phyloP scores from a whole-genome alignment of 2,329 filamentous ascomycete genomes.

The Apiospora phragmitis region DNA sequence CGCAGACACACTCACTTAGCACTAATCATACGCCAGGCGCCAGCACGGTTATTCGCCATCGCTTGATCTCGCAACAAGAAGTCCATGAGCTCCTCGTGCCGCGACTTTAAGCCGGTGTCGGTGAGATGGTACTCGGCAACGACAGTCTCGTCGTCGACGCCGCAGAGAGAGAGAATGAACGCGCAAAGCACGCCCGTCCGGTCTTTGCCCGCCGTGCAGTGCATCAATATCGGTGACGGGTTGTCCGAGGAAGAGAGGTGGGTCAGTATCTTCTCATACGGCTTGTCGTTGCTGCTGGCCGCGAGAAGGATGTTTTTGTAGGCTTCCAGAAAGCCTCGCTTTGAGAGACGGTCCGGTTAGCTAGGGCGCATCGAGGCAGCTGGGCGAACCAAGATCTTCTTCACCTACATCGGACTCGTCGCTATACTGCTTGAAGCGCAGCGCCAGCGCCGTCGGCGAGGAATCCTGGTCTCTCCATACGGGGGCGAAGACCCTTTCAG shows the following conservation, averaged over 20 bases:
- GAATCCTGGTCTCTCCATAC: constrained; percentile 62
- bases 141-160: constrained; percentile 49
- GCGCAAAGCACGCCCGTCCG: constrained; percentile 66
- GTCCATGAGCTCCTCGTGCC: constrained; percentile 36
- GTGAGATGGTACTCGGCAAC: constrained; percentile 66
- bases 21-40: constrained; percentile 47
- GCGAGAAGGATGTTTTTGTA: constrained; percentile 20
- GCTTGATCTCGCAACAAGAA: constrained; percentile 51
- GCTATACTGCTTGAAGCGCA: constrained; percentile 57
- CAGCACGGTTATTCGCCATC: constrained; percentile 45
- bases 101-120: constrained; percentile 50
- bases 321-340: constrained; percentile 19
- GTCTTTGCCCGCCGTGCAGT: constrained; percentile 49
- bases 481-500: constrained; percentile 56
- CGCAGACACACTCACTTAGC: constrained; percentile 37
- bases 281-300: constrained; percentile 15
- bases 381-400: background rate
- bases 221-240: constrained; percentile 47
- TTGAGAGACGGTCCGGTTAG: background rate
- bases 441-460: constrained; percentile 55
- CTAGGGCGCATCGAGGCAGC: background rate
- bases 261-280: constrained; percentile 19
- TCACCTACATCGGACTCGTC: constrained; percentile 31
- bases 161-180: constrained; percentile 58
- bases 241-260: constrained; percentile 17